A percentile compares a stretch with the other conserved stretches of the same genome.
Evolutionary conservation across 2,329 filamentous ascomycete genomes (phyloP).

Genomic region (Trichoderma lentiforme): DNA sequence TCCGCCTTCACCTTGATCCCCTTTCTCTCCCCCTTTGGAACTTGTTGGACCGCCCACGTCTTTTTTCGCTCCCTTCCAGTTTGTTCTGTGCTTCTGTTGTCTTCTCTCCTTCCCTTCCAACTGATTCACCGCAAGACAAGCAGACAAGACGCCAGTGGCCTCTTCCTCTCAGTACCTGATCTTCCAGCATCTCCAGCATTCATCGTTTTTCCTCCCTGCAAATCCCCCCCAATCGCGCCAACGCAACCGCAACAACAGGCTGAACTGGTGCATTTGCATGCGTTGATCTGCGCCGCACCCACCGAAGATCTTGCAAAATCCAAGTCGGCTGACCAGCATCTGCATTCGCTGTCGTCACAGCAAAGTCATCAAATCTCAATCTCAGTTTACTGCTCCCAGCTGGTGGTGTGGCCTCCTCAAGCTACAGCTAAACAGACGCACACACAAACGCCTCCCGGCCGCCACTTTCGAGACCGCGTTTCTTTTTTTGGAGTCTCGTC

Average conservation of each 20-base stretch:
- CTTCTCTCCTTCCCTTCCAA: neutral
- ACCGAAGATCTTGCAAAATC: slow-evolving; percentile 11
- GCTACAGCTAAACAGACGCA: neutral
- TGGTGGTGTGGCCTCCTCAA: neutral
- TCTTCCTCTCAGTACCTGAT: neutral
- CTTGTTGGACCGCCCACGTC: slow-evolving; percentile 8
- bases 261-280: neutral
- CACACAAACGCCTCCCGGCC: slow-evolving; percentile 16
- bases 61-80: neutral
- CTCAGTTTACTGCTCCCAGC: neutral
- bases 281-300: slow-evolving; percentile 13
- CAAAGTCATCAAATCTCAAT: neutral
- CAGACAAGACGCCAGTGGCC: neutral
- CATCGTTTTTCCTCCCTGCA: neutral
- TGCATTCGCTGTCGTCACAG: slow-evolving; percentile 10
- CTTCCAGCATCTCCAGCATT: neutral
- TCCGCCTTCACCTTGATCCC: slow-evolving; percentile 5
- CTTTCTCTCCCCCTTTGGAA: slow-evolving; percentile 17
- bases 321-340: slow-evolving; percentile 8
- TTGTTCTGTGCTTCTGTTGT: neutral
- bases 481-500: slow-evolving; percentile 13
- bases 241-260: neutral
- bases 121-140: neutral
- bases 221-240: neutral
- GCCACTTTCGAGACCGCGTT: slow-evolving; percentile 18